Evolutionary conservation across 2,329 filamentous ascomycete species (phyloP), one percentile per base, ranked within the genome.

Genomic region (Annulohypoxylon truncatum): DNA sequence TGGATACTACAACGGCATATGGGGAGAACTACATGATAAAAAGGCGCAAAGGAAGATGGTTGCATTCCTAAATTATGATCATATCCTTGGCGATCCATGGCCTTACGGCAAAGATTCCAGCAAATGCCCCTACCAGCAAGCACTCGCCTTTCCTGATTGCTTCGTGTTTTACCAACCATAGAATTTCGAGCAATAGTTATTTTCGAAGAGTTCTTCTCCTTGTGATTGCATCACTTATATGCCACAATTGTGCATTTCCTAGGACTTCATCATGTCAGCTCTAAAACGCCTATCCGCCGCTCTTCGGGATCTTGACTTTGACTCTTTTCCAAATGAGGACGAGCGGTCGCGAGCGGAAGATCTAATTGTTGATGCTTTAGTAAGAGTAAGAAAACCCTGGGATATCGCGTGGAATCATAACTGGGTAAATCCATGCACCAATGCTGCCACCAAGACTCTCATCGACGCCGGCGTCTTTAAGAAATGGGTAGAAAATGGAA

Each of bases 351-450:
- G 74, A 15, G 75, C 73, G 0, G 70, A 76, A 7, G 71, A 71
- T 0, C 63, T 72, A 0, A 59, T 79, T 0, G 18, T 78, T 9
- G 72, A 73, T 26, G 73, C 79, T 2, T 64, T 81, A 38, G 46
- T 59, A 7, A 66, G 71, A 68, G 59, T 76, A 29, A 68, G 70
- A 61, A 76, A 74, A 22, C 79, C 79, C 0, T 81, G 79, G 77
- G 79, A 81, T 52, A 76, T 77, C 7, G 76, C 76, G 2, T 80
- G 78, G 77, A 77, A 79, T 15, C 78, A 81, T 24, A 75, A 72
- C 28, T 79, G 79, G 75, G 75, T 76, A 4, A 77, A 74, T 29
- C 64, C 65, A 1, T 72, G 73, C 0, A 79, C 77, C n/a, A 75
- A 76, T 42, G 75, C 75, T 2, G 74, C 75, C n/a, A 69, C 75